Evolutionary conservation across 306 rosid species (phyloP), one percentile per base, ranked within the genome.

Genomic region (Sechiopsis laciniata): DNA sequence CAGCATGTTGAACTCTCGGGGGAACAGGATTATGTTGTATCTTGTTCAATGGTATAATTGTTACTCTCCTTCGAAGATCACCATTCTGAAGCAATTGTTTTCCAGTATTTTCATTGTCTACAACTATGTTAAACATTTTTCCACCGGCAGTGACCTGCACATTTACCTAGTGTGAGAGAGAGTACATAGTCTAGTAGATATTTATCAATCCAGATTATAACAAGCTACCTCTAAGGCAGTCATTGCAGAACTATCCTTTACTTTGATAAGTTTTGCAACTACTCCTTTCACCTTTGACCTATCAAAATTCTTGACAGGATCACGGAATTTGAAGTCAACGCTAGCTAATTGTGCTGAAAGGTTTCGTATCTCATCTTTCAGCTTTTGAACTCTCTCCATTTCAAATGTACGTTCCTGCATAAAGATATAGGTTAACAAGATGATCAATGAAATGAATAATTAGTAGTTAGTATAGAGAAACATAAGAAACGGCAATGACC

Each of bases 211-310:
- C 16, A 77, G 19, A 46, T 67, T 50, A 69, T 61, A 55, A 58
- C 69, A 26, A 35, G 70, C 85, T 77, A 94, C 98, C 98, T 94
- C 97, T 65, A 94, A 83, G 84, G 98, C 98, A 55, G 97, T 94
- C 96, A 87, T 83, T 5, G 97, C 77, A 40, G 88, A 78, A 60
- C 84, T 79, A 75, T 94, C 97, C 81, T 87, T 94, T 57, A 94
- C 97, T 89, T 90, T 85, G 72, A 94, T 82, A 70, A 94, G 96
- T 80, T 84, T 90, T 76, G 98, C 97, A 79, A 94, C 90, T 57
- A 94, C 97, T 35, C 98, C 98, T 83, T 88, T 94, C 78, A 90
- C 97, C 86, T 84, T 94, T 48, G 97, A 87, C 85, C 98, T 85
- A 60, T 90, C 96, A 84, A 94, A 94, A 67, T 89, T 87, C 71